These are phyloP conservation scores for Termitomyces sp. DNA, from an alignment of 1,284 basidiomycete genomes.

Conservation along the genomic window DNA sequence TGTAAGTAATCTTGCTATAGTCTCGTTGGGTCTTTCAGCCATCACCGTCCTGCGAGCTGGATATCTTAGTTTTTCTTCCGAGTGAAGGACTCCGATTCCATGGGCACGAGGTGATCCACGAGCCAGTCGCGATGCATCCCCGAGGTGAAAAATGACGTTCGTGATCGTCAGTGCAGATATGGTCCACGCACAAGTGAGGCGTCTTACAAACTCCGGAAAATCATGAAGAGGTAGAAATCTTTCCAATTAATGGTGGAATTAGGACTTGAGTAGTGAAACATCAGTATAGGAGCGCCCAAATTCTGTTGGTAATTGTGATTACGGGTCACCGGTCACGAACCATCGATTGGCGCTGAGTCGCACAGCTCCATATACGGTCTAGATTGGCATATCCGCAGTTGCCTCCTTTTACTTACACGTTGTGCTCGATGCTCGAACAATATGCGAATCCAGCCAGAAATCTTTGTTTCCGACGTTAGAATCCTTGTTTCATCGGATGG, in stretches of 20 bases:
- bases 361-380: not conserved
- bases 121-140: not conserved
- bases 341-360: not conserved
- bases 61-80: not conserved
- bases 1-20: not conserved
- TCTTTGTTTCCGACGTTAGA: constrained; percentile 7
- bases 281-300: not conserved
- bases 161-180: not conserved
- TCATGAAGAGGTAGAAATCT: not conserved
- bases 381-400: not conserved
- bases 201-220: not conserved
- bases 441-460: constrained; percentile 9
- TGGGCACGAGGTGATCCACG: not conserved
- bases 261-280: not conserved
- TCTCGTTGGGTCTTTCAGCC: not conserved
- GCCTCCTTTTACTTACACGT: not conserved
- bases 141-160: not conserved
- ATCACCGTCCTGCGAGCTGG: not conserved
- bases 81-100: not conserved
- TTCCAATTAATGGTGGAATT: not conserved
- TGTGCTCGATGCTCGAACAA: not conserved
- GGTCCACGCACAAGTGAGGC: not conserved
- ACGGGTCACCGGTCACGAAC: not conserved
- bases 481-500: constrained; percentile 24
- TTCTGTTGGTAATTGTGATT: not conserved